phyloP scores from a whole-genome alignment of 495 filamentous ascomycete species.

The Hypoxylon lienhwacheense region DNA sequence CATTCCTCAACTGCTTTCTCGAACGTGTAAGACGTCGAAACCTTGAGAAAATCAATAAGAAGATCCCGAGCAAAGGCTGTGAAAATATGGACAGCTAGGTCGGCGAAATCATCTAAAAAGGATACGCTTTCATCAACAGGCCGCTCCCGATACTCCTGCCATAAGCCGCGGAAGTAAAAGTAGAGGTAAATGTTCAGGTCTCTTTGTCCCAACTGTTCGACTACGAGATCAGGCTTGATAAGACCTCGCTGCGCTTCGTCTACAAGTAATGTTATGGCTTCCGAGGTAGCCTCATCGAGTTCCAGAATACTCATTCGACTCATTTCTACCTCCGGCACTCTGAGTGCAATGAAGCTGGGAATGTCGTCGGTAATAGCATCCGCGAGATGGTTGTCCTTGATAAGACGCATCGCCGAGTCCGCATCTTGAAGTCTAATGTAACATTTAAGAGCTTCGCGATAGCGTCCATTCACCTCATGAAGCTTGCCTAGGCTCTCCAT shows the following conservation, averaged over 20 bases:
- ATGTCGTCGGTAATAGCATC: constrained; percentile 88
- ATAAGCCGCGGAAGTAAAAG: constrained; percentile 86
- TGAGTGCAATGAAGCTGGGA: constrained; percentile 80
- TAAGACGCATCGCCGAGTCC: constrained; percentile 81
- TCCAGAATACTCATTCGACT: constrained; percentile 66
- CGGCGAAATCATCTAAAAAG: constrained; percentile 82
- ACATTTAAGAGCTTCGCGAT: constrained; percentile 79
- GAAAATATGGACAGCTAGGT: constrained; percentile 82
- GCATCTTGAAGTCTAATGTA: constrained; percentile 91
- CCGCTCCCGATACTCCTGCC: constrained; percentile 59
- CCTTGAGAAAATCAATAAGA: constrained; percentile 83
- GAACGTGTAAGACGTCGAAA: constrained; percentile 79
- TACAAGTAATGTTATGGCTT: constrained; percentile 85
- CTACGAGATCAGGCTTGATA: constrained; percentile 74
- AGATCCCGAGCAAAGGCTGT: constrained; percentile 77
- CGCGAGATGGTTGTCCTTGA: constrained; percentile 79
- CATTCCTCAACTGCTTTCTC: constrained; percentile 80
- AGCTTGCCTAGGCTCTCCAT: constrained; percentile 81
- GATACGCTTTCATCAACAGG: constrained; percentile 63
- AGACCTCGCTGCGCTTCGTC: constrained; percentile 86
- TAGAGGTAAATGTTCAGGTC: constrained; percentile 73
- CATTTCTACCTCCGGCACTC: constrained; percentile 74
- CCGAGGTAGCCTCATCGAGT: constrained; percentile 73
- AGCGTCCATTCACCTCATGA: constrained; percentile 74
- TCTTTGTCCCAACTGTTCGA: constrained; percentile 66